Conservation (phyloP, 2,329 filamentous ascomycete genomes). For the Teratosphaeria zuluensis region DNA sequence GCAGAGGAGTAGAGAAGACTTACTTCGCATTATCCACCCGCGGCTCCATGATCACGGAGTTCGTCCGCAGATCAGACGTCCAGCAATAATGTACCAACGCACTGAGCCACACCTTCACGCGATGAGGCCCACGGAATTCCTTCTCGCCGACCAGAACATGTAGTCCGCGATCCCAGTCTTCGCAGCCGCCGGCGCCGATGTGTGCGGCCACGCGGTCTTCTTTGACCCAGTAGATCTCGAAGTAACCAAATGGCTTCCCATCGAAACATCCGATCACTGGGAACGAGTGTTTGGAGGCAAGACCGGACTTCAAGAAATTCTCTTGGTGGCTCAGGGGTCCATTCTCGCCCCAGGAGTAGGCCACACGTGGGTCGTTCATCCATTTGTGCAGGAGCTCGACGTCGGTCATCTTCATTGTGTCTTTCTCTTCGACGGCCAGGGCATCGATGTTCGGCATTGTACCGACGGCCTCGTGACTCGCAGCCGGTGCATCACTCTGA, state of each 20-base stretch:
- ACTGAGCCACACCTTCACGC: conserved; percentile 71
- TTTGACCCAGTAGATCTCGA: conserved; percentile 97
- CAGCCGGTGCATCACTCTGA: too few species aligned
- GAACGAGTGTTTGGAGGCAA: conserved; percentile 67
- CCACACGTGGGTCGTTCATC: conserved; percentile 79
- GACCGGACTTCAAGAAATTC: conserved; percentile 55
- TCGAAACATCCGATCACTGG: conserved; percentile 92
- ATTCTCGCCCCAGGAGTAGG: conserved; percentile 70
- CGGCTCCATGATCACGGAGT: conserved; percentile 77
- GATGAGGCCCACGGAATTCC: conserved; percentile 71
- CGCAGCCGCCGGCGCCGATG: conserved; percentile 59
- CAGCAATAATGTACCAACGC: conserved; percentile 82
- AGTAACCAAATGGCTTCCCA: conserved; percentile 89
- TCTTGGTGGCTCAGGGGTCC: conserved; percentile 49
- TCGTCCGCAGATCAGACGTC: conserved; percentile 67
- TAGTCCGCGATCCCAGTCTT: conserved; percentile 78
- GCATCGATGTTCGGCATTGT: background rate
- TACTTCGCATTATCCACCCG: conserved; percentile 85
- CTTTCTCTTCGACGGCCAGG: background rate
- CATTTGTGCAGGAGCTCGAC: conserved; percentile 67
- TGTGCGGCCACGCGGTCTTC: conserved; percentile 71
- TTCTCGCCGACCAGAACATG: conserved; percentile 88
- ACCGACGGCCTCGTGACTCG: background rate
- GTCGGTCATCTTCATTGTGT: conserved; percentile 38
- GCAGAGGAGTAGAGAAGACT: conserved; percentile 28